Conservation (phyloP, 2,329 filamentous ascomycete species). For the Penicillium sp. region DNA sequence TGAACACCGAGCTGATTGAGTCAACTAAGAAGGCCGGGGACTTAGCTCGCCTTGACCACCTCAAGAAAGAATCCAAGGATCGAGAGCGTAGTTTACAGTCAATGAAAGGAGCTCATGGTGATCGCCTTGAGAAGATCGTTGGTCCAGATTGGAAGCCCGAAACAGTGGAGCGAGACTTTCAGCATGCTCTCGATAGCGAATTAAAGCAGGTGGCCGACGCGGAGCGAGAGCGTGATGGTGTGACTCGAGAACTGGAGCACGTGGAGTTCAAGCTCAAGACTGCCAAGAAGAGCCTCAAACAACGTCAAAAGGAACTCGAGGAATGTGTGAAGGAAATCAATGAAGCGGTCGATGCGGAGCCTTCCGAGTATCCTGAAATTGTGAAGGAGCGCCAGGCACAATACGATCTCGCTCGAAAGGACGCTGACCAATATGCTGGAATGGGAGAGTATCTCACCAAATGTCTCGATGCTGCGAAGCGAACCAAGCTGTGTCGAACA, state of each 20-base stretch:
- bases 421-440: conserved; percentile 66
- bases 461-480: conserved; percentile 64
- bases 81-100: conserved; percentile 73
- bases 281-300: conserved; percentile 62
- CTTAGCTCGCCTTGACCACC: conserved; percentile 76
- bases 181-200: conserved; percentile 61
- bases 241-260: conserved; percentile 71
- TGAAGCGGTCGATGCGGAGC: conserved; percentile 55
- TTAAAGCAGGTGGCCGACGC: conserved; percentile 60
- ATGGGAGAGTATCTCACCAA: conserved; percentile 70
- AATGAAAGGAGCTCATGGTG: conserved; percentile 70
- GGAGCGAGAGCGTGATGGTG: conserved; percentile 67
- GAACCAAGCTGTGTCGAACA: conserved; percentile 71
- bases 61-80: conserved; percentile 76
- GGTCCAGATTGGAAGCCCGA: conserved; percentile 66
- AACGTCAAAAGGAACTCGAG: conserved; percentile 62
- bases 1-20: conserved; percentile 79
- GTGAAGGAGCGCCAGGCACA: conserved; percentile 53
- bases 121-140: conserved; percentile 66
- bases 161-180: conserved; percentile 69
- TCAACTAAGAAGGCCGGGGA: conserved; percentile 79
- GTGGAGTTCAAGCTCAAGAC: conserved; percentile 70
- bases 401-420: conserved; percentile 56
- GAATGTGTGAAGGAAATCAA: conserved; percentile 63
- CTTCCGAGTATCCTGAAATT: conserved; percentile 52